Evolutionary conservation across 305 asterid genomes (phyloP).

Genomic region (Solanum aculeatissimum): DNA sequence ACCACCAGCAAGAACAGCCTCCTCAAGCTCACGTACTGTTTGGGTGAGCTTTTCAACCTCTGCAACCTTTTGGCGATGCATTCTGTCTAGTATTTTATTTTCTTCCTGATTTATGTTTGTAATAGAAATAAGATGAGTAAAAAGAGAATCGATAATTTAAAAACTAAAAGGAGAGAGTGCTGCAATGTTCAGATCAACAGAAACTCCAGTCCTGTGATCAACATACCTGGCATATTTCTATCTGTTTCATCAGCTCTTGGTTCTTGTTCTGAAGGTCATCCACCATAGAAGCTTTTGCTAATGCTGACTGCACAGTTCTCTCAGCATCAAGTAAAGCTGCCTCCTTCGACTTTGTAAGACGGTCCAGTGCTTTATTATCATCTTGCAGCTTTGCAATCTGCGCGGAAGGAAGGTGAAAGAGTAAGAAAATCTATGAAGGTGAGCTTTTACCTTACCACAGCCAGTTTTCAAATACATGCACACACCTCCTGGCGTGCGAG

Average conservation of each 20-base stretch:
- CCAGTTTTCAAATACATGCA: constrained; percentile 1
- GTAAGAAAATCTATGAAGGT: not conserved
- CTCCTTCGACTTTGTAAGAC: constrained; percentile 96
- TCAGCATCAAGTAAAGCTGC: constrained; percentile 97
- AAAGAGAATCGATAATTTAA: not conserved
- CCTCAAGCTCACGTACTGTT: constrained; percentile 98
- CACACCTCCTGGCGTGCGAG: constrained; percentile 92
- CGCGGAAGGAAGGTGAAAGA: constrained; percentile 8
- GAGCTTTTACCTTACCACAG: constrained; percentile 3
- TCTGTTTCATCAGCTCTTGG: constrained; percentile 98
- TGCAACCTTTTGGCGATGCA: constrained; percentile 97
- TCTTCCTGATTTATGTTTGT: constrained; percentile 57
- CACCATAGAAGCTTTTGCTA: constrained; percentile 98
- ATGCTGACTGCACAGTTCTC: constrained; percentile 88
- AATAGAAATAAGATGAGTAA: not conserved
- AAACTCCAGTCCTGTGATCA: not conserved
- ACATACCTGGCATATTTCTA: constrained; percentile 94
- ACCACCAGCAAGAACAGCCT: constrained; percentile 99
- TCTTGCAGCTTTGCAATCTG: constrained; percentile 94
- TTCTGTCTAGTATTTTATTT: constrained; percentile 86
- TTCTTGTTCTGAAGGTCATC: constrained; percentile 98
- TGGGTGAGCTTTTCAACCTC: constrained; percentile 99
- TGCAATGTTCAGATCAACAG: not conserved
- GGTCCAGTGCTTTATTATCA: constrained; percentile 93
- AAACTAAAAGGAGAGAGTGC: not conserved